Conservation (phyloP, 139 green algal species). For the Coelastrella sp. region DNA sequence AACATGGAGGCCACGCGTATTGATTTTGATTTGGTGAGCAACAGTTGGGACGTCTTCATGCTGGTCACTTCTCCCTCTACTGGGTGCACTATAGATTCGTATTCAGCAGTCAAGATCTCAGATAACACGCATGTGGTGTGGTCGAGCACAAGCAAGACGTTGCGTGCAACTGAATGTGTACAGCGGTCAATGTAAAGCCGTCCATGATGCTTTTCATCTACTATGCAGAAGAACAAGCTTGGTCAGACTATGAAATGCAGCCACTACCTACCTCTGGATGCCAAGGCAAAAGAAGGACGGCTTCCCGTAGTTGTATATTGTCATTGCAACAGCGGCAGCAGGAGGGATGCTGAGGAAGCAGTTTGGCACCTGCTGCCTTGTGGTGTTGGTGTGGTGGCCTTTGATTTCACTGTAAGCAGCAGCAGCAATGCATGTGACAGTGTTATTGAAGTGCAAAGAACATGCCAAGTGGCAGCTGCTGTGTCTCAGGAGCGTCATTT, state of each 20-base stretch:
- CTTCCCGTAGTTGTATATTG: slow-evolving; percentile 45
- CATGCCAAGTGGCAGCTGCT: neutral
- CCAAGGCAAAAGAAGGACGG: neutral
- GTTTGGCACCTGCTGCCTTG: slow-evolving; percentile 80
- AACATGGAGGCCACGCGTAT: slow-evolving; percentile 10
- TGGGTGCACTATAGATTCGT: neutral
- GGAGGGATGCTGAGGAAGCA: slow-evolving; percentile 86
- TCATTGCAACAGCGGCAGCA: slow-evolving; percentile 85
- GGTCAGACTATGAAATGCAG: slow-evolving; percentile 79
- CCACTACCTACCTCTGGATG: slow-evolving; percentile 71
- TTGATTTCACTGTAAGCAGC: slow-evolving; percentile 87
- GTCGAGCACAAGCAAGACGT: too few relatives aligned
- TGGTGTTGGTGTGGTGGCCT: slow-evolving; percentile 82
- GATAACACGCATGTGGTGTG: too few relatives aligned
- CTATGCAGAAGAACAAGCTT: slow-evolving; percentile 72
- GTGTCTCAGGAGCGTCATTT: neutral
- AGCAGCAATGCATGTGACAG: neutral
- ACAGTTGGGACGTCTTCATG: neutral
- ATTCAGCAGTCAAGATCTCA: neutral
- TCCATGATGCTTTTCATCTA: too few relatives aligned
- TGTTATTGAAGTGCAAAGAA: neutral
- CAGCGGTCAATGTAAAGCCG: too few relatives aligned
- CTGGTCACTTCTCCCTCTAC: too few relatives aligned
- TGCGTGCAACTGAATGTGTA: too few relatives aligned
- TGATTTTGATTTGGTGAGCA: slow-evolving; percentile 52